A percentile compares a stretch with the other conserved stretches of the same genome.
Evolutionary conservation across 2,329 filamentous ascomycete species (phyloP).

Genomic region (Graphilbum ipis-grandicollis): DNA sequence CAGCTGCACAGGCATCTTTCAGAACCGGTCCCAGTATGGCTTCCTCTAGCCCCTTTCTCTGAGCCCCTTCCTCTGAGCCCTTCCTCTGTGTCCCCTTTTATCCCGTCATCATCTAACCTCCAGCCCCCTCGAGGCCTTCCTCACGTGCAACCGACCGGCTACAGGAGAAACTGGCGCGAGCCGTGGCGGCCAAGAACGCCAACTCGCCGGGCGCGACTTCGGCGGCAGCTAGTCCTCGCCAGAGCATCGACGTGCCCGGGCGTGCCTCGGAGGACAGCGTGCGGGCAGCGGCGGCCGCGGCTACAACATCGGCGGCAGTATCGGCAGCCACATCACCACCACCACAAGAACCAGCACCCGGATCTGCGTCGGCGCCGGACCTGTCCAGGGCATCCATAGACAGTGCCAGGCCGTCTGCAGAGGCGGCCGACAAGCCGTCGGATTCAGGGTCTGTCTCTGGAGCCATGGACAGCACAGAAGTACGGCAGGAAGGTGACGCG

Average conservation of each 20-base stretch:
- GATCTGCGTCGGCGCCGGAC: too few species aligned
- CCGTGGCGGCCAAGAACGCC: conserved; percentile 53
- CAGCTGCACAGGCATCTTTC: conserved; percentile 11
- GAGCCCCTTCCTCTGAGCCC: too few species aligned
- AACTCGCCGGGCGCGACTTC: conserved; percentile 24
- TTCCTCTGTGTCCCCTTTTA: conserved; percentile 6
- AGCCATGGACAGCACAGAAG: background rate
- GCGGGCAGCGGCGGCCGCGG: background rate
- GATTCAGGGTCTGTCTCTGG: background rate
- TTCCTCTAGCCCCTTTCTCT: background rate
- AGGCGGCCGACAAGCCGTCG: background rate
- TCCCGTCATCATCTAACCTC: too few species aligned
- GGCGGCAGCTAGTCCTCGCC: conserved; percentile 21
- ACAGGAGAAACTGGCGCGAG: conserved; percentile 77
- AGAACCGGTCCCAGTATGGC: conserved; percentile 17
- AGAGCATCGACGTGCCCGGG: conserved; percentile 20
- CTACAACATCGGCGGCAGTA: too few species aligned
- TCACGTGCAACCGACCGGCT: conserved; percentile 59
- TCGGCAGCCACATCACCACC: too few species aligned
- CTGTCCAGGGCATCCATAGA: too few species aligned
- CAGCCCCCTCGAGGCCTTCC: conserved; percentile 47
- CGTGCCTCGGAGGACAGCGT: conserved; percentile 15
- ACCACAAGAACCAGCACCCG: too few species aligned
- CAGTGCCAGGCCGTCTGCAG: background rate
- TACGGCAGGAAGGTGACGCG: background rate